These are phyloP conservation scores for Trichoderma lentiforme DNA, from an alignment of 2,329 filamentous ascomycete genomes.

Conservation along the genomic window DNA sequence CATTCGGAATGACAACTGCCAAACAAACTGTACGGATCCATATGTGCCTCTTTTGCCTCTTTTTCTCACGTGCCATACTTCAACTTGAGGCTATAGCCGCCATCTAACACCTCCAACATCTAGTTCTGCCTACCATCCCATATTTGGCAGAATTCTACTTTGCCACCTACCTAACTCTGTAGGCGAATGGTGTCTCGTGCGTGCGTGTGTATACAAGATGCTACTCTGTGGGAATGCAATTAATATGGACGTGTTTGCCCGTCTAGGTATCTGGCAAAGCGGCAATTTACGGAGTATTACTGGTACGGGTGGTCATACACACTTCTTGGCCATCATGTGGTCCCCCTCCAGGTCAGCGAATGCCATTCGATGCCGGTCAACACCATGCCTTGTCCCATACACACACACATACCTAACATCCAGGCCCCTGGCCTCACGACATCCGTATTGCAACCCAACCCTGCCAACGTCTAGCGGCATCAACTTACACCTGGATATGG, in stretches of 20 bases:
- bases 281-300: constrained; percentile 11
- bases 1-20: neutral
- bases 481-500: neutral
- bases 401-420: neutral
- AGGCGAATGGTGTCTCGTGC: neutral
- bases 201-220: neutral
- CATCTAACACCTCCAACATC: neutral
- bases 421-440: neutral
- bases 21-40: neutral
- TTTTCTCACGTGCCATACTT: too few relatives aligned
- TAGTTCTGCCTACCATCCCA: neutral
- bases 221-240: neutral
- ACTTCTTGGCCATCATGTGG: neutral
- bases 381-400: neutral
- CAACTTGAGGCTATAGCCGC: neutral
- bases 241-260: neutral
- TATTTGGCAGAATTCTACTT: neutral
- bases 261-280: neutral
- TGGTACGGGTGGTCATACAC: neutral
- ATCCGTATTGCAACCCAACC: neutral
- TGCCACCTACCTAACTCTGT: neutral
- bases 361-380: neutral
- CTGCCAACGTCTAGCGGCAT: neutral
- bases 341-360: neutral
- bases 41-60: neutral